Base-by-base conservation (phyloP, 208 protist species). In the Leishmania aethiopica region DNA sequence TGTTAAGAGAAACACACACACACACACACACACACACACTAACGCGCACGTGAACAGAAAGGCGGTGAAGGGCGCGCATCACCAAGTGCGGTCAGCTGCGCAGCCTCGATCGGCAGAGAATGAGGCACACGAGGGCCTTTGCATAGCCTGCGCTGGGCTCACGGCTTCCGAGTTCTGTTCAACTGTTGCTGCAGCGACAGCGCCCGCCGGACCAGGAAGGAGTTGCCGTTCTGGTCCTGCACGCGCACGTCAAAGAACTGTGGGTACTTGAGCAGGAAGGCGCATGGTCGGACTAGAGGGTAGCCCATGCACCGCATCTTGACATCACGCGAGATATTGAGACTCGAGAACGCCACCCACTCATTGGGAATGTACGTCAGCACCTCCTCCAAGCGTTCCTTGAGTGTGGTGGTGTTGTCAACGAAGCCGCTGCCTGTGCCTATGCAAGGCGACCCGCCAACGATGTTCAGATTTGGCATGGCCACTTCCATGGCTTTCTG, bases 311-410 rank as follows among this genome's bases (percentile, higher is more conserved):
- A 94, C 11, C 79, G 78, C 78, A 87, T 81, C 64, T 92, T 89
- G 62, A 96, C 89, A 51, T 93, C 84, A 10, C 84, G 78, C 6
- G 92, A 88, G 7, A 96, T 87, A 3, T 66, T 32, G 8, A 96
- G 81, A 3, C 71, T 59, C 32, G 81, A 62, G 66, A 92, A 94
- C 1, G 77, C 22, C 1, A 82, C 81, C 81, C 82, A 94, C 75
- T 93, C 92, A 51, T 96, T 91, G 1, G 92, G 92, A 40, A 96
- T 91, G 83, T 93, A 90, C 73, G 83, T 82, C 35, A 93, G 81
- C 35, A 95, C 88, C 49, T 83, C 85, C 59, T 91, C 78, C 28
- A 93, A 40, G 13, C 84, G 80, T 17, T 91, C 83, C 59, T 86
- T 66, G 3, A 70, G 45, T 11, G 85, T 82, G 47, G 40, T 45